phyloP scores from a whole-genome alignment of 345 rosid genomes.

The thale cress (Arabidopsis thaliana) region TAIR10.1 NC_003070.9:27430001-27430500 shows the following conservation, averaged over 20 bases:
- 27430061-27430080: conserved; percentile 48
- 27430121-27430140: conserved; percentile 14
- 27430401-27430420: conserved; percentile 42
- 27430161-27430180: conserved; percentile 32
- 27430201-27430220: conserved; percentile 43
- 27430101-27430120: conserved; percentile 43
- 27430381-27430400: conserved; percentile 38
- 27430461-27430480: conserved; percentile 40
- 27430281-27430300: conserved; percentile 39
- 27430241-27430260: conserved; percentile 44
- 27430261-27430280: conserved; percentile 40
- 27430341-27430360: conserved; percentile 44
- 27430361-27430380: conserved; percentile 38
- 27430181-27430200: conserved; percentile 44
- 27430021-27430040: conserved; percentile 31
- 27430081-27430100: conserved; percentile 49
- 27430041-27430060: conserved; percentile 23
- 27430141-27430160: conserved; percentile 41
- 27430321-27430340: conserved; percentile 41
- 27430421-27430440: conserved; percentile 24
- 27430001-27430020: conserved; percentile 36
- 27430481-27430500: conserved; percentile 44
- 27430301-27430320: conserved; percentile 8
- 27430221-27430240: conserved; percentile 38
- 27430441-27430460: conserved; percentile 41